A percentile compares a stretch with the other conserved stretches of the same genome.
Conservation (phyloP, 257 asterid species). For the Verbena officinalis region DNA sequence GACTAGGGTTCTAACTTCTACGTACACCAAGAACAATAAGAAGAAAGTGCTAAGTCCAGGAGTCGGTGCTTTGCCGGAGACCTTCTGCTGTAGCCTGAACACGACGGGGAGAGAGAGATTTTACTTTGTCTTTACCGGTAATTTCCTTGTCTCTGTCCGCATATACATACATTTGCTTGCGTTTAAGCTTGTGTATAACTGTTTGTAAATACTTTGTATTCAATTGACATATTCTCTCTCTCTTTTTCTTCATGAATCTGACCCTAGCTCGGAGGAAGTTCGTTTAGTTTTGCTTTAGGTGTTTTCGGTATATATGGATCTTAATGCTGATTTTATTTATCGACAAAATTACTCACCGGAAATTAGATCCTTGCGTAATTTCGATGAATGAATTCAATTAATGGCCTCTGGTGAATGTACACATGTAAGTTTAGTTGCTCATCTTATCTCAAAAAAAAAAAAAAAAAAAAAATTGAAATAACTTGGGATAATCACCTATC, state of each 20-base stretch:
- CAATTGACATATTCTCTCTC: not conserved
- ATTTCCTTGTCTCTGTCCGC: not conserved
- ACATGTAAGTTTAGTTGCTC: not conserved
- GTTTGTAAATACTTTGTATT: not conserved
- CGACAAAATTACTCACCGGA: not conserved
- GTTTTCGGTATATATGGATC: not conserved
- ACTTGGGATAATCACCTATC: too few relatives aligned
- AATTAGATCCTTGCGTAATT: constrained; percentile 3
- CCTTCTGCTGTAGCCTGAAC: not conserved
- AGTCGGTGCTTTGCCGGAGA: not conserved
- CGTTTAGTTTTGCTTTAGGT: not conserved
- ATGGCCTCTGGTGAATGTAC: not conserved
- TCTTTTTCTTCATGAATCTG: not conserved
- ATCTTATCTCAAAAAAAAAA: too few relatives aligned
- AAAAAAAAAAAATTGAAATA: too few relatives aligned
- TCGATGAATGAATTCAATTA: not conserved
- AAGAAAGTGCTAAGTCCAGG: not conserved
- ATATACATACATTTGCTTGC: not conserved
- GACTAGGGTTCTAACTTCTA: constrained; percentile 11
- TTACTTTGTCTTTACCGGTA: not conserved
- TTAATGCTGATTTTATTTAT: not conserved
- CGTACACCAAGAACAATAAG: not conserved
- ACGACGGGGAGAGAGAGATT: not conserved
- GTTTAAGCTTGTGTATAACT: not conserved
- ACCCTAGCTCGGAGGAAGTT: not conserved